A percentile compares a stretch with the other conserved stretches of the same genome.
phyloP scores from a whole-genome alignment of 768 basidiomycete genomes.

The Naganishia vaughanmartiniae region DNA sequence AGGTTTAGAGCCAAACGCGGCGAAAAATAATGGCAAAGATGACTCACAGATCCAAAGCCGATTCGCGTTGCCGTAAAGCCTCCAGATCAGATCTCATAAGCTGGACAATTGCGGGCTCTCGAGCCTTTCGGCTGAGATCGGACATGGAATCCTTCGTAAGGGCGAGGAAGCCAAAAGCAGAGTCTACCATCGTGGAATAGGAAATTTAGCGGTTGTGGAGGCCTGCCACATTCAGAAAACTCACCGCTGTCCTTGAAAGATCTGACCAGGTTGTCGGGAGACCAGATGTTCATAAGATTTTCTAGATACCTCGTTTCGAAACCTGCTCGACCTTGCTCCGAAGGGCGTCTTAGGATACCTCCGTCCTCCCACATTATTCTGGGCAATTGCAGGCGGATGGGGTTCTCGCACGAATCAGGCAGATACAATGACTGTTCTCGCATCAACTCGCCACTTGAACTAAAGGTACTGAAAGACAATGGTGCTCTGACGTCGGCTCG shows the following conservation, averaged over 20 bases:
- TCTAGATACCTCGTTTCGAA: slow-evolving; percentile 61
- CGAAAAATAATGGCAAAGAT: neutral
- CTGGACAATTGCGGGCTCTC: slow-evolving; percentile 14
- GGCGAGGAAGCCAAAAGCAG: slow-evolving; percentile 75
- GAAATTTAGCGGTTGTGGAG: neutral
- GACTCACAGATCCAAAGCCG: slow-evolving; percentile 5
- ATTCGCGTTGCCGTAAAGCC: slow-evolving; percentile 2
- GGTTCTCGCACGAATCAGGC: slow-evolving; percentile 82
- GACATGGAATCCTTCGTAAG: slow-evolving; percentile 28
- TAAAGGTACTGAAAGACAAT: slow-evolving; percentile 81
- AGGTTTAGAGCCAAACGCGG: neutral
- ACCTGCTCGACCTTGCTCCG: slow-evolving; percentile 58
- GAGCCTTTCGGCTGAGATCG: slow-evolving; percentile 17
- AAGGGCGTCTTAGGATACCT: slow-evolving; percentile 67
- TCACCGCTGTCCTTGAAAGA: slow-evolving; percentile 60
- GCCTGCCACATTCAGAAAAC: neutral
- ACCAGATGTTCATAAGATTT: slow-evolving; percentile 86
- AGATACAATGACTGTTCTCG: slow-evolving; percentile 82
- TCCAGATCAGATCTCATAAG: slow-evolving; percentile 18
- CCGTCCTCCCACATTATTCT: slow-evolving; percentile 73
- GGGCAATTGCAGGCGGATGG: slow-evolving; percentile 76
- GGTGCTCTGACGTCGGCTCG: slow-evolving; percentile 92
- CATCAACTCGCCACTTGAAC: slow-evolving; percentile 72
- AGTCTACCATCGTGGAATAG: slow-evolving; percentile 48
- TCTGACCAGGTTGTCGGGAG: slow-evolving; percentile 70